These are phyloP conservation scores for Russula vinacea DNA, from an alignment of 768 basidiomycete genomes.

Conservation along the genomic window DNA sequence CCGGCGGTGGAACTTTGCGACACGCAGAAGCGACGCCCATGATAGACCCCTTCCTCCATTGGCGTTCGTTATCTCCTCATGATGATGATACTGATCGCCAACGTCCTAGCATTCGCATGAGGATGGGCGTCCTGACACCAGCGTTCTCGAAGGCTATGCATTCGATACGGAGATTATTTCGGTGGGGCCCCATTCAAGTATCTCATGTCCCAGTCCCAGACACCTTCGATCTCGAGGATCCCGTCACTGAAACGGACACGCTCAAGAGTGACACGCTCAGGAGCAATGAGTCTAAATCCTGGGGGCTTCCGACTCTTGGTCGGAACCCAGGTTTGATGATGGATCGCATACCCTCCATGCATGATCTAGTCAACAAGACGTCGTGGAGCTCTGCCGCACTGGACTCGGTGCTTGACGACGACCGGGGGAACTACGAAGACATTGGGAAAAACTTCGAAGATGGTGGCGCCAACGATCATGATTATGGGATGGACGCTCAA, in stretches of 20 bases:
- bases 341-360: not conserved
- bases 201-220: slow-evolving; percentile 15
- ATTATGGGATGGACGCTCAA: not conserved
- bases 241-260: slow-evolving; percentile 6
- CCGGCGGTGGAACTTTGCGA: not conserved
- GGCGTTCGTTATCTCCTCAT: slow-evolving; percentile 9
- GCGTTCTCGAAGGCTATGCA: slow-evolving; percentile 6
- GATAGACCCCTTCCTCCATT: slow-evolving; percentile 1
- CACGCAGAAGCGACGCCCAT: slow-evolving; percentile 24
- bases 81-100: slow-evolving; percentile 4
- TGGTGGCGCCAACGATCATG: slow-evolving; percentile 1
- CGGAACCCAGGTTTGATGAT: not conserved
- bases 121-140: not conserved
- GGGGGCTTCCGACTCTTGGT: not conserved
- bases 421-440: not conserved
- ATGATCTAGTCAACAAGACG: not conserved
- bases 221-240: slow-evolving; percentile 17
- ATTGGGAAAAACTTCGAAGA: not conserved
- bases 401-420: not conserved
- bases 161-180: slow-evolving; percentile 18
- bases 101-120: slow-evolving; percentile 5
- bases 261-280: slow-evolving; percentile 11
- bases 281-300: slow-evolving; percentile 1
- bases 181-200: slow-evolving; percentile 17
- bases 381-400: slow-evolving; percentile 2